phyloP scores from a whole-genome alignment of 2,329 filamentous ascomycete species.

The Hypoxylon sp. region DNA sequence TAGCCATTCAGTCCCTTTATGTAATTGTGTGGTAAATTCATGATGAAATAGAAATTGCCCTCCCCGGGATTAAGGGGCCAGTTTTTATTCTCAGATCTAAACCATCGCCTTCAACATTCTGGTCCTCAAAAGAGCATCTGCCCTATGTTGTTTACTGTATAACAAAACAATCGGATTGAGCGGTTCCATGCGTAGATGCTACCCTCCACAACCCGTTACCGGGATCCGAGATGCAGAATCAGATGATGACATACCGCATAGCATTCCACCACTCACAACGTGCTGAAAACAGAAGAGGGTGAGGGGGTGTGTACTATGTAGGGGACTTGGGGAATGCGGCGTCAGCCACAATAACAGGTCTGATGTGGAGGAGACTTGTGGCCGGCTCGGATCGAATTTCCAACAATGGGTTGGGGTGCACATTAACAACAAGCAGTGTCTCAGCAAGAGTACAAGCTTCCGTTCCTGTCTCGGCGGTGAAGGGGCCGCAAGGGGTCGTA shows the following conservation, averaged over 20 bases:
- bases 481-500: conserved; percentile 15
- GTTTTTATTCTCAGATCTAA: conserved; percentile 14
- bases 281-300: conserved; percentile 4
- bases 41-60: conserved; percentile 17
- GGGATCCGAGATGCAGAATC: conserved; percentile 33
- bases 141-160: conserved; percentile 6
- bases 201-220: conserved; percentile 34
- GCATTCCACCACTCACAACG: conserved; percentile 16
- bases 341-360: conserved; percentile 31
- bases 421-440: conserved; percentile 16
- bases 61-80: conserved; percentile 7
- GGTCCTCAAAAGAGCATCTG: conserved; percentile 5
- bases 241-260: conserved; percentile 40
- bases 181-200: conserved; percentile 32
- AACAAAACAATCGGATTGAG: conserved; percentile 20
- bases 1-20: not conserved
- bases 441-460: conserved; percentile 32
- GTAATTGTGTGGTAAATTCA: not conserved
- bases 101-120: conserved; percentile 1
- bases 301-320: conserved; percentile 4
- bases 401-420: conserved; percentile 8
- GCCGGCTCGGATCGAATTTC: conserved; percentile 30
- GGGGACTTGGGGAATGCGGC: conserved; percentile 29
- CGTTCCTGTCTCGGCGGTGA: conserved; percentile 39
- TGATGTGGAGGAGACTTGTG: conserved; percentile 13